Base-by-base conservation (phyloP, 345 rosid genomes). In the Heritiera littoralis region DNA sequence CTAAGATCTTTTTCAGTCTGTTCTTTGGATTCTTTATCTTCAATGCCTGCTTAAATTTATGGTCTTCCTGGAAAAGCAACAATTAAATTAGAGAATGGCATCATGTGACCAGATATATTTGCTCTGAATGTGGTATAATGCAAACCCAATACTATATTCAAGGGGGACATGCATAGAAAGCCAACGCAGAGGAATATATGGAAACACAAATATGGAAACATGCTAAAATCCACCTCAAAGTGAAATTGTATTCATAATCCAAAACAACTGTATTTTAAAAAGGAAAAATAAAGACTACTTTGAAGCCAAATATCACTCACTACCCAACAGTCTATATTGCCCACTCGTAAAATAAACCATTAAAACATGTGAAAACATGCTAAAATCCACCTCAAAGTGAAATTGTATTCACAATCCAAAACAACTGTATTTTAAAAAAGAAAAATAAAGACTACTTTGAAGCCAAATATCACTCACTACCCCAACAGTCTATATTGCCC, bases 11-110 rank as follows among this genome's bases (percentile, higher is more conserved):
- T 84, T 86, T 92, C 63, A 95, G 93, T 87, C 89, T 91, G 82
- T 89, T 90, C 79, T 93, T 95, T 32, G 99, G 98, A 85, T 93
- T 95, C 86, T 85, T 92, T 78, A 95, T 95, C 88, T 85, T 94
- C 89, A 93, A 77, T 40, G 99, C 99, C 83, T 90, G 98, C 85
- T 95, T 95, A 80, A 92, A 95, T 86, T 95, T 95, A 77, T 90
- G 98, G 49, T 93, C 98, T 3, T 95, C 99, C 99, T 95, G 89
- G 82, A 85, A 64, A 67, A 75, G 80, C 77, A 81, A 40, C 28
- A 80, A 79, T 30, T 65, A 77, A 41, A 80, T 66, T 60, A 66
- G 66, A 88, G 96, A 83, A 41, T 43, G 59, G 3, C 70, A 61
- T 63, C 63, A 60, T 51, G 17, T 9, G 41, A 48, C 40, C 66